Base-by-base conservation (phyloP, 305 asterid species). In the Fraxinus floribunda region DNA sequence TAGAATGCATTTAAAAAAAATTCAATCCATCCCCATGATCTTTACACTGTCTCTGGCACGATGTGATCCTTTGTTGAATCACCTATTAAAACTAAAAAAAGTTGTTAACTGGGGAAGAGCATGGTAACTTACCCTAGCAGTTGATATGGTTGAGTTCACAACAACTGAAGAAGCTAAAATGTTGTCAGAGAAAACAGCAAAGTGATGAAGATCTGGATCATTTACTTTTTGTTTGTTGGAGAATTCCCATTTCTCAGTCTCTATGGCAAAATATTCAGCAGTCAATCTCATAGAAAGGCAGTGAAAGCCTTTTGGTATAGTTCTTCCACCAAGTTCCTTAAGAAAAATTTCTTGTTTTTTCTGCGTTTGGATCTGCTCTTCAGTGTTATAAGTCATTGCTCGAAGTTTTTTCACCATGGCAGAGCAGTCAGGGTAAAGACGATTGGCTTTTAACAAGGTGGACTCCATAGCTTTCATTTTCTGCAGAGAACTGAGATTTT, bases 271-370 rank as follows among this genome's bases (percentile, higher is more conserved):
- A 91, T 90, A 94, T 85, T 94, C 98, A 35, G 95, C 85, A 60
- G 99, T 92, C 89, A 96, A 87, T 84, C 79, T 91, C 98, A 96
- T 92, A 73, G 97, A 88, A 80, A 96, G 97, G 85, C 99, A 96
- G 84, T 94, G 99, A 83, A 92, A 89, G 85, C 97, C 95, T 90
- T 92, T 94, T 0, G 98, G 94, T 30, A 94, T 92, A 83, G 97
- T 92, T 88, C 98, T 91, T 89, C 94, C 99, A 87, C 98, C 90
- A 57, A 94, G 91, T 75, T 85, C 91, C 84, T 88, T 86, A 76
- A 96, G 98, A 91, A 91, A 96, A 30, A 84, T 46, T 81, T 91
- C 94, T 84, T 93, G 97, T 79, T 81, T 91, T 86, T 89, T 91
- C 57, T 91, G 94, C 34, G 90, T 80, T 78, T 85, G 90, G 64